Base-by-base conservation (phyloP, 2,329 filamentous ascomycete species). In the Elsinoe perseae region DNA sequence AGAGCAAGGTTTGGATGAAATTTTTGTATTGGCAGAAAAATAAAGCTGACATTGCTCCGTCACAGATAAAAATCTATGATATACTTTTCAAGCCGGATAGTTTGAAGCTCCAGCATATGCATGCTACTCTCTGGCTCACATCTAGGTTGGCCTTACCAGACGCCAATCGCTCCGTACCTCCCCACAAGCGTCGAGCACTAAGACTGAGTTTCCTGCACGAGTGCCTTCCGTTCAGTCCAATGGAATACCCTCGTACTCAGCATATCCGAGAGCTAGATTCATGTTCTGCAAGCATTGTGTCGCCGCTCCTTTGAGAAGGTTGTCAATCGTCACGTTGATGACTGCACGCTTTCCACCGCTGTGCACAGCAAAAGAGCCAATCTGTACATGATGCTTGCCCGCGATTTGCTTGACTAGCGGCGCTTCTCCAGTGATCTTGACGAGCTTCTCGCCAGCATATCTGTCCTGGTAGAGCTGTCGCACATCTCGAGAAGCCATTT, bases 251-350 rank as follows among this genome's bases (percentile, higher is more conserved):
- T 95, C 87, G 67, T 89, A 95, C 74, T 95, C 89, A 44, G 82
- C 84, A 68, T 92, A 95, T 44, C 89, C 89, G 9, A 95, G 79
- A n/a, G 88, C 86, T 58, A 95, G 77, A 72, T 95, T 95, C 88
- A 95, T 93, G 73, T 95, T 95, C 78, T 95, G 91, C 70, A 95
- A 74, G 75, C 90, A 95, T 71, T 95, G 91, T 9, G 91, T 95
- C 5, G 88, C 88, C 55, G 91, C 91, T 59, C 91, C 91, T 81
- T 96, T 96, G 64, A 93, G 79, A 63, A 96, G 75, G 73, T 96
- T 95, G 73, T 96, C 91, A 66, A 96, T 95, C 2, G 88, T 95
- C 16, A 86, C 88, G 68, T 91, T 95, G 61, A 97, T 82, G n/a
- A 97, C 92, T 0, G 95, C 91, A 53, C 93, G 81, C 80, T 90